Base-by-base conservation (phyloP, 768 basidiomycete genomes). In the Lactifluus rugatus region DNA sequence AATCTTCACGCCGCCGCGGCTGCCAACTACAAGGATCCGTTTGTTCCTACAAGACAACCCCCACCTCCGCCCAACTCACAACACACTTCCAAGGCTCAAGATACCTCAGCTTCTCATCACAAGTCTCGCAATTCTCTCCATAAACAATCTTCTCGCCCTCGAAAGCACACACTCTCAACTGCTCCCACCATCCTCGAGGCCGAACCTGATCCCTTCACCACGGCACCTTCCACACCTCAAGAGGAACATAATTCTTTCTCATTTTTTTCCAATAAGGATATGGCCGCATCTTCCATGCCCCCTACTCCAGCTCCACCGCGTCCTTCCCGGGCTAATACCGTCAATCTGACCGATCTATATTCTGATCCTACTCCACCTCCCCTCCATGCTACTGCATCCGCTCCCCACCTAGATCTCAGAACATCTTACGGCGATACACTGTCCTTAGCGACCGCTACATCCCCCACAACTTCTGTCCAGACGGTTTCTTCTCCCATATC, bases 251-350 rank as follows among this genome's bases (percentile, higher is more conserved):
- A 34, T 31, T 51, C 56, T 31, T 64, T 65, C 14, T 70, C 69
- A 69, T 48, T 70, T 47, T 48, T 62, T 39, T 53, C 61, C 49
- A 52, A 64, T 64, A 68, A 65, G 64, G 68, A 70, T 52, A 65
- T 71, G 65, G 50, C 66, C 60, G 31, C 58, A 36, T 67, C 70
- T 39, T 64, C 60, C 47, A 58, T 73, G 48, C 67, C 77, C 2
- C 72, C 81, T 0, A 82, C 88, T 1, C 89, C 89, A 9, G 82
- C 88, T 1, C 89, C 89, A 9, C 83, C 85, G 2, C 80, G 90
- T 45, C 90, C 90, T 0, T 89, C 88, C 47, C 80, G 90, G 56
- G 86, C 85, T 59, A 93, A 93, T 70, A 93, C 90, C 4, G 86
- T 84, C 34, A 90, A 78, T 54, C 76, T 92, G 49, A 83, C 78